Conservation (phyloP, 257 asterid species). For the Solanum peruvianum region DNA sequence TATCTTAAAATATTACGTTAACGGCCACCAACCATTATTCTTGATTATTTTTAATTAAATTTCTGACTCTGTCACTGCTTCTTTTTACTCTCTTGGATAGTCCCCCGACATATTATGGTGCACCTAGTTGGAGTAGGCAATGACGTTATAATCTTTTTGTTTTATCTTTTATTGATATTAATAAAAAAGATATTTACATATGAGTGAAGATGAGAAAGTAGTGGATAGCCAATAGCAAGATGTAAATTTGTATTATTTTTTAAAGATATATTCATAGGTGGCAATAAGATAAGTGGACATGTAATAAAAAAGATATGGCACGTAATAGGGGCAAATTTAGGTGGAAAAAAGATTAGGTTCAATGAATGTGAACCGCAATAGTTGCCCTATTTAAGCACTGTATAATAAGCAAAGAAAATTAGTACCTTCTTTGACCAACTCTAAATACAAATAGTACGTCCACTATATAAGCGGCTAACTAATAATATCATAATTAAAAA, state of each 20-base stretch:
- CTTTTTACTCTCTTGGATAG: background rate
- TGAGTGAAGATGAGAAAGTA: slow-evolving; percentile 5
- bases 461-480: background rate
- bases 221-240: slow-evolving; percentile 23
- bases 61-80: accelerated
- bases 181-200: slow-evolving; percentile 20
- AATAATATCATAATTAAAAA: background rate
- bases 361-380: background rate
- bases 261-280: slow-evolving; percentile 10
- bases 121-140: background rate
- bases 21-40: no score
- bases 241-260: background rate
- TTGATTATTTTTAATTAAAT: no score
- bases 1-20: no score
- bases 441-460: background rate
- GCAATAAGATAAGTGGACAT: background rate
- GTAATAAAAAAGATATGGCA: slow-evolving; percentile 5
- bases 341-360: background rate
- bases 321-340: background rate
- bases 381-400: background rate
- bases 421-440: background rate
- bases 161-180: background rate
- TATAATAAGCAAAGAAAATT: background rate
- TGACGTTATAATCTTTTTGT: slow-evolving; percentile 13
- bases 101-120: background rate